These are phyloP conservation scores for Rhodotorula graminis DNA, from an alignment of 768 basidiomycete species.

Conservation along the genomic window DNA sequence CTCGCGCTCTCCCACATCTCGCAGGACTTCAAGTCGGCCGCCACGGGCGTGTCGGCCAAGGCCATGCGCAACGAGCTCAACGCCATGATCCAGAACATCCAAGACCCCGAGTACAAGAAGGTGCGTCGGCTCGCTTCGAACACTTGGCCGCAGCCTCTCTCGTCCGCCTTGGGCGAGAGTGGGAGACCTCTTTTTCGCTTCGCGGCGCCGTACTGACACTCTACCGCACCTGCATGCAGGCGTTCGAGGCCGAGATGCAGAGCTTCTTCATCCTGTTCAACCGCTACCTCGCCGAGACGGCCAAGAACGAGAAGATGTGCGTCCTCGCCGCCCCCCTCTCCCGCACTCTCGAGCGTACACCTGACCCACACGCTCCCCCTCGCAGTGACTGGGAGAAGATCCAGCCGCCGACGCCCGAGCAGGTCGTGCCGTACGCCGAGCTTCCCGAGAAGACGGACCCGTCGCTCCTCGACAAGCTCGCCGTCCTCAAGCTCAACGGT, in stretches of 20 bases:
- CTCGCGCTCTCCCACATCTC: no score
- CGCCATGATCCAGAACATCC: conserved; percentile 79
- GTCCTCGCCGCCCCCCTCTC: conserved; percentile 40
- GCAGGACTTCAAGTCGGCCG: conserved; percentile 67
- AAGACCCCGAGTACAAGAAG: conserved; percentile 74
- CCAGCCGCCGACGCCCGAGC: conserved; percentile 76
- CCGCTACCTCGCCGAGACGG: conserved; percentile 83
- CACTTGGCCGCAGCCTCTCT: no score
- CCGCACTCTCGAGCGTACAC: background rate
- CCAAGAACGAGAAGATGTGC: conserved; percentile 79
- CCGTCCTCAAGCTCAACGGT: conserved; percentile 91
- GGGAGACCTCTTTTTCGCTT: no score
- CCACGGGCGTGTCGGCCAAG: conserved; percentile 85
- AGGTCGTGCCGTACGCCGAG: conserved; percentile 74
- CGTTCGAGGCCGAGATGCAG: conserved; percentile 93
- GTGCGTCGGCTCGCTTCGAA: conserved; percentile 48
- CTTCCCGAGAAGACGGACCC: conserved; percentile 61
- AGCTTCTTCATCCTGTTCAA: conserved; percentile 94
- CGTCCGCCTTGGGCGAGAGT: no score
- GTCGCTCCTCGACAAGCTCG: conserved; percentile 79
- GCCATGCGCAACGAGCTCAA: conserved; percentile 98
- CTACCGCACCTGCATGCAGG: conserved; percentile 49
- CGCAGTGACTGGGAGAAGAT: conserved; percentile 83
- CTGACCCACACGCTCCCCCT: background rate
- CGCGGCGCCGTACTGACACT: no score